Conservation (phyloP, 1,284 basidiomycete genomes). For the Sparassis latifolia region DNA sequence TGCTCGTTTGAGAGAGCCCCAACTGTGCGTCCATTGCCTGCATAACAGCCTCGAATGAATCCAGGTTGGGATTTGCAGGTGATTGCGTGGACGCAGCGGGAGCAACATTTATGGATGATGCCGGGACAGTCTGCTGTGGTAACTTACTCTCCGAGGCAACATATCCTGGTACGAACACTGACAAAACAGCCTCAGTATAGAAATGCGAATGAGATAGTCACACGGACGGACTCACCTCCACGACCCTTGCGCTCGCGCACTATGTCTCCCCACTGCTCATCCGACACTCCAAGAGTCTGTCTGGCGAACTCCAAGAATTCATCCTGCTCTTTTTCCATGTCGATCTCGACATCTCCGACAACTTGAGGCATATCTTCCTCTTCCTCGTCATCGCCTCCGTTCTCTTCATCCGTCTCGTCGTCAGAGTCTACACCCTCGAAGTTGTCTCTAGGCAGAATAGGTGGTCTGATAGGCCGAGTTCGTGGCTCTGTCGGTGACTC, state of each 20-base stretch:
- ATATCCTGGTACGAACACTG: constrained; percentile 65
- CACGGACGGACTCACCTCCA: constrained; percentile 54
- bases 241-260: constrained; percentile 65
- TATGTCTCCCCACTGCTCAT: constrained; percentile 81
- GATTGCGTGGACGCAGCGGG: constrained; percentile 30
- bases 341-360: constrained; percentile 76
- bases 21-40: constrained; percentile 88
- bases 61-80: constrained; percentile 60
- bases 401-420: constrained; percentile 61
- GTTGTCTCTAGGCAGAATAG: constrained; percentile 69
- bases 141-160: constrained; percentile 18
- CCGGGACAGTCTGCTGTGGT: neutral
- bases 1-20: constrained; percentile 27
- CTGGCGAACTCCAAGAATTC: constrained; percentile 92
- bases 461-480: constrained; percentile 52
- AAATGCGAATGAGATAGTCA: neutral
- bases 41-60: constrained; percentile 94
- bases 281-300: constrained; percentile 80
- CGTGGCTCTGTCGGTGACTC: constrained; percentile 12
- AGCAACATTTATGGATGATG: constrained; percentile 1
- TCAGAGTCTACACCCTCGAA: constrained; percentile 86
- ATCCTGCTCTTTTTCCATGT: constrained; percentile 85
- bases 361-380: constrained; percentile 77
- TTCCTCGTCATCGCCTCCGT: constrained; percentile 49
- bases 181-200: neutral